Percentiles rank a stretch among this genome's conserved stretches.
Conservation (phyloP, 2,329 filamentous ascomycete species). For the Amphichorda felina region DNA sequence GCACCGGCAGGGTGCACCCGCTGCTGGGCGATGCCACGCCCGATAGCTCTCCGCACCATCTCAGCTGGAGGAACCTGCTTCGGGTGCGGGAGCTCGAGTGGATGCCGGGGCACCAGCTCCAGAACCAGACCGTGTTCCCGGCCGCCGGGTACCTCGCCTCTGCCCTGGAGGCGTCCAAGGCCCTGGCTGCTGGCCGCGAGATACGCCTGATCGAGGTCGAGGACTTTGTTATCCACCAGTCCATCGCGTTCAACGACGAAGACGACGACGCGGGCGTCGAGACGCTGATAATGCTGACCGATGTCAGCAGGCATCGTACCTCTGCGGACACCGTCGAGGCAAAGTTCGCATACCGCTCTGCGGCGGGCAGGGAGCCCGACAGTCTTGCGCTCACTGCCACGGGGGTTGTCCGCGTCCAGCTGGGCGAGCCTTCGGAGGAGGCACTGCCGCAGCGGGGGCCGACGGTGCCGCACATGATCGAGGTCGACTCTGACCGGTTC, state of each 20-base stretch:
- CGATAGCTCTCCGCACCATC: too few relatives aligned
- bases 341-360: too few relatives aligned
- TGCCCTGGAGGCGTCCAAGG: slow-evolving; percentile 24
- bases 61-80: slow-evolving; percentile 33
- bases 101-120: slow-evolving; percentile 42
- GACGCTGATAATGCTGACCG: slow-evolving; percentile 9
- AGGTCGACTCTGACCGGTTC: slow-evolving; percentile 10
- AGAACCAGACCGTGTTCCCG: slow-evolving; percentile 34
- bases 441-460: too few relatives aligned
- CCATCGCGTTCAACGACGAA: slow-evolving; percentile 5
- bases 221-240: slow-evolving; percentile 3
- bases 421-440: slow-evolving; percentile 8
- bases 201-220: slow-evolving; percentile 2
- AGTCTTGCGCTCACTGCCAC: slow-evolving; percentile 7
- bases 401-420: slow-evolving; percentile 8
- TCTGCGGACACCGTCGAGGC: too few relatives aligned
- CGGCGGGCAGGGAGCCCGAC: too few relatives aligned
- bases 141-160: slow-evolving; percentile 29
- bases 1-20: slow-evolving; percentile 15
- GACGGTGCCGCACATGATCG: slow-evolving; percentile 7
- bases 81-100: slow-evolving; percentile 37
- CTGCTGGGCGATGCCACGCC: slow-evolving; percentile 30
- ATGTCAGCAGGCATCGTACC: too few relatives aligned
- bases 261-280: slow-evolving; percentile 9
- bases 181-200: background rate